Evolutionary conservation across 108 stramenopile genomes (phyloP).

Genomic region (Aurantiochytrium sp.): DNA sequence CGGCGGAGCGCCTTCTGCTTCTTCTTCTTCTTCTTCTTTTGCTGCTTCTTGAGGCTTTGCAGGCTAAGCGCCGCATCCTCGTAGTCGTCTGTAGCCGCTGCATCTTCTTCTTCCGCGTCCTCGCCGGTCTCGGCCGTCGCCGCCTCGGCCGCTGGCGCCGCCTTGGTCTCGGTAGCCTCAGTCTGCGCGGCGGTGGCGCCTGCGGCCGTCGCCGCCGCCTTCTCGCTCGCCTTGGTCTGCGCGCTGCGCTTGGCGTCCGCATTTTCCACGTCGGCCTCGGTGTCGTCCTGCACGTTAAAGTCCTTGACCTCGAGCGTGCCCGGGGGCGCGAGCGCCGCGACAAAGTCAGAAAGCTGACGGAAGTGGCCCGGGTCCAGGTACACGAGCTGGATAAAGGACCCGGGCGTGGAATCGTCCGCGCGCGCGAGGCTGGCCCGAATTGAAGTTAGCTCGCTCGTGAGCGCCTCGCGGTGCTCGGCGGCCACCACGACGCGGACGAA

Average conservation of each 20-base stretch:
- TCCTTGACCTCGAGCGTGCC: conserved; percentile 68
- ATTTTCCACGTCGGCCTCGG: conserved; percentile 19
- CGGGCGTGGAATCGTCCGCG: neutral
- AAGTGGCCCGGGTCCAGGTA: conserved; percentile 76
- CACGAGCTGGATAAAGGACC: conserved; percentile 32
- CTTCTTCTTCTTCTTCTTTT: conserved; percentile 76
- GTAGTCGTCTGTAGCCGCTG: neutral
- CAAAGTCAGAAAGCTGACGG: conserved; percentile 62
- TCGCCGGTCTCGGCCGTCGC: neutral
- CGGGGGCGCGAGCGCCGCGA: conserved; percentile 40
- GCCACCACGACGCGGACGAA: conserved; percentile 59
- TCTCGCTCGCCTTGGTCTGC: neutral
- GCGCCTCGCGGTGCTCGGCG: neutral
- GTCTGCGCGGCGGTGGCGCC: neutral
- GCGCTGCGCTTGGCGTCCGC: neutral
- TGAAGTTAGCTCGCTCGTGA: neutral
- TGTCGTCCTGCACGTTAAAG: conserved; percentile 41
- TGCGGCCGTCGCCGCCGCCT: neutral
- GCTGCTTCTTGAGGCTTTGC: conserved; percentile 62
- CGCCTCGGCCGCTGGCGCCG: neutral
- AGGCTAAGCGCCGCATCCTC: neutral
- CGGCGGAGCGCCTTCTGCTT: conserved; percentile 71
- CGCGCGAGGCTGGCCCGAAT: neutral
- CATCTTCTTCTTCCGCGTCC: conserved; percentile 1
- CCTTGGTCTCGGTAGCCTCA: neutral